phyloP scores from a whole-genome alignment of 441 rosid species.

The Gossypium laxum region DNA sequence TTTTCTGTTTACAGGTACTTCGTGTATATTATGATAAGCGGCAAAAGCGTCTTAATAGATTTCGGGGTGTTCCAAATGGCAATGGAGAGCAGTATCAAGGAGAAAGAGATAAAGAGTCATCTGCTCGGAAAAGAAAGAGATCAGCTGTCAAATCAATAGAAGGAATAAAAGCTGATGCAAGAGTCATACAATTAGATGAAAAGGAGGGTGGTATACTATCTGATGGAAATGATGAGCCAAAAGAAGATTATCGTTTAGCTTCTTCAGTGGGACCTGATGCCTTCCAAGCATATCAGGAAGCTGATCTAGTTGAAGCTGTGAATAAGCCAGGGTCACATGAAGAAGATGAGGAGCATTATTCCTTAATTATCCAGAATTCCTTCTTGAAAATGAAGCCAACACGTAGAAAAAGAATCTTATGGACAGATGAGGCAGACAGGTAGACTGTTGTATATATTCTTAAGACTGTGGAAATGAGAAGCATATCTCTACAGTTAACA shows the following conservation, averaged over 20 bases:
- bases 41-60: slow-evolving; percentile 37
- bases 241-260: slow-evolving; percentile 19
- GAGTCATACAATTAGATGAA: slow-evolving; percentile 23
- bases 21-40: slow-evolving; percentile 56
- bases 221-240: slow-evolving; percentile 29
- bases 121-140: slow-evolving; percentile 53
- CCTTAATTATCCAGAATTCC: slow-evolving; percentile 34
- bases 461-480: slow-evolving; percentile 8
- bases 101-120: slow-evolving; percentile 25
- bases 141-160: slow-evolving; percentile 26
- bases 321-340: slow-evolving; percentile 30
- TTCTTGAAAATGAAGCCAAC: slow-evolving; percentile 38
- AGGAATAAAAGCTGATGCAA: slow-evolving; percentile 28
- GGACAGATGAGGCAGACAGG: slow-evolving; percentile 94
- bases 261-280: slow-evolving; percentile 30
- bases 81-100: slow-evolving; percentile 21
- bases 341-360: slow-evolving; percentile 40
- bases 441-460: slow-evolving; percentile 20
- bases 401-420: slow-evolving; percentile 49
- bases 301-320: slow-evolving; percentile 28
- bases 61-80: slow-evolving; percentile 30
- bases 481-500: neutral
- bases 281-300: slow-evolving; percentile 27
- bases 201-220: slow-evolving; percentile 12
- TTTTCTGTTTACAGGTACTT: slow-evolving; percentile 51